Evolutionary conservation across 2,329 filamentous ascomycete genomes (phyloP).

Genomic region (Fusarium coffeatum): DNA sequence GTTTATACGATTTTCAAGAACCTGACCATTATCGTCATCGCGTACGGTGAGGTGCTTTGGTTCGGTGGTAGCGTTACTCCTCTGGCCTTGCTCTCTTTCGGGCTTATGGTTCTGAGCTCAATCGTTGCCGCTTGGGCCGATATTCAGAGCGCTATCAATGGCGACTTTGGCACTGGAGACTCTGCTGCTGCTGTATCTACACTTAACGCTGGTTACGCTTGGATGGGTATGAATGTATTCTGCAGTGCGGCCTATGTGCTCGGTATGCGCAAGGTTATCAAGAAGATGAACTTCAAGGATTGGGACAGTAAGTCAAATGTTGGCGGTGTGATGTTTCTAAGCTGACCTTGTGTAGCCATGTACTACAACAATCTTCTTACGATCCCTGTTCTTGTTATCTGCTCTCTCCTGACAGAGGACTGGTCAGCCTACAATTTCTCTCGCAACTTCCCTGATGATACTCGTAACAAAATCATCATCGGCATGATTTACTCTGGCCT

Average conservation of each 20-base stretch:
- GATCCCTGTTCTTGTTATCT: conserved; percentile 87
- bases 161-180: conserved; percentile 66
- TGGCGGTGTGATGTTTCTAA: conserved; percentile 8
- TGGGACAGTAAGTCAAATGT: conserved; percentile 85
- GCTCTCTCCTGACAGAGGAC: conserved; percentile 87
- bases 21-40: conserved; percentile 97
- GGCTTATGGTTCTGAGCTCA: conserved; percentile 95
- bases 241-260: conserved; percentile 92
- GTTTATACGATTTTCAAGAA: conserved; percentile 99
- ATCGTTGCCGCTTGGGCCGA: conserved; percentile 97
- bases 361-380: conserved; percentile 99
- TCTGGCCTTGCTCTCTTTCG: conserved; percentile 91
- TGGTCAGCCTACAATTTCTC: conserved; percentile 88
- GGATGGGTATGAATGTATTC: conserved; percentile 98
- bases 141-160: conserved; percentile 84
- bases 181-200: conserved; percentile 84
- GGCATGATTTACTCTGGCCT: conserved; percentile 96
- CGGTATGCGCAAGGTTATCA: conserved; percentile 97
- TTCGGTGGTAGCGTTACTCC: conserved; percentile 93
- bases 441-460: conserved; percentile 87
- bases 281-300: conserved; percentile 99
- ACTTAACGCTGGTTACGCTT: conserved; percentile 92
- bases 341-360: conserved; percentile 78
- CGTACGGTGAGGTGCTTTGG: conserved; percentile 98
- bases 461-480: conserved; percentile 81